Conservation (phyloP, 1,139 yeast genomes). For the Diutina neorugosa region DNA sequence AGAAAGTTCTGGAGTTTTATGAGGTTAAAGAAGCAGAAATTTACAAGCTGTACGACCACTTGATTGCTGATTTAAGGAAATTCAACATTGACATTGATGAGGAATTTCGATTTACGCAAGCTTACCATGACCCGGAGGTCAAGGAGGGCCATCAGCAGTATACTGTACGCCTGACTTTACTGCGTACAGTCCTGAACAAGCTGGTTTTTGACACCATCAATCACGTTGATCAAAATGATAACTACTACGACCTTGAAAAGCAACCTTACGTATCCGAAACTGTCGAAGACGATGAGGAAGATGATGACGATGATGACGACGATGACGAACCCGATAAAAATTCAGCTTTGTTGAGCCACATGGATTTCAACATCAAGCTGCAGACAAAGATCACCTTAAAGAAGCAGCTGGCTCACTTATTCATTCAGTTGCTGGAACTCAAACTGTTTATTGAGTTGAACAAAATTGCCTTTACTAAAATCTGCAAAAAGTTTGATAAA, state of each 20-base stretch:
- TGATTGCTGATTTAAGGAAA: conserved; percentile 26
- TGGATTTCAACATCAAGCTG: conserved; percentile 33
- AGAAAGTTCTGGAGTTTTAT: conserved; percentile 46
- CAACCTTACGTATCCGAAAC: conserved; percentile 12
- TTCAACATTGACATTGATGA: conserved; percentile 20
- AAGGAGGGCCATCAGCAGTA: conserved; percentile 13
- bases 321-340: conserved; percentile 16
- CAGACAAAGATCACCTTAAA: conserved; percentile 58
- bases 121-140: conserved; percentile 12
- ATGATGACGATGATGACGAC: conserved; percentile 31
- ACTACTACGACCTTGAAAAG: conserved; percentile 10
- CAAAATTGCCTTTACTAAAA: conserved; percentile 79
- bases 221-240: conserved; percentile 12
- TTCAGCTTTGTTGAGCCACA: conserved; percentile 30
- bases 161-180: conserved; percentile 15
- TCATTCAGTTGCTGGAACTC: conserved; percentile 71
- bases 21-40: conserved; percentile 35
- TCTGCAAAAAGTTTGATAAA: conserved; percentile 83
- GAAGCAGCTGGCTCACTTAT: conserved; percentile 52
- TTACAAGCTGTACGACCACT: conserved; percentile 29
- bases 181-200: conserved; percentile 20
- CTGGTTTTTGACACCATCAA: conserved; percentile 19
- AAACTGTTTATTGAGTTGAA: conserved; percentile 74
- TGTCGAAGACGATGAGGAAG: conserved; percentile 25
- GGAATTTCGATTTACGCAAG: conserved; percentile 18